phyloP scores from a whole-genome alignment of 495 filamentous ascomycete genomes.

The Xylaria palmicola region DNA sequence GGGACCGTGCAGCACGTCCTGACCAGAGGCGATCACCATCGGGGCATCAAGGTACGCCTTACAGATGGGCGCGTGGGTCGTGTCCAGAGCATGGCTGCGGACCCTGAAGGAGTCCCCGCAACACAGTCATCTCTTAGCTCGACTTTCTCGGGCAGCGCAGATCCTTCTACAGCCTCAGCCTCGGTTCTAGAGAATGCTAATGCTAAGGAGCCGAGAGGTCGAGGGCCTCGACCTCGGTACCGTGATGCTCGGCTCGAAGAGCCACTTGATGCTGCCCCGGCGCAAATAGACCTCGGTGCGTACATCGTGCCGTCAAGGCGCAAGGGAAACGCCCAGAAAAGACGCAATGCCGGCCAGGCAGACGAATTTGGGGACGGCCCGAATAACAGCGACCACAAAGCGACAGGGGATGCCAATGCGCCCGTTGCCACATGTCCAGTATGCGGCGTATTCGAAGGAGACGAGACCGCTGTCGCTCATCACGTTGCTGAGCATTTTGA shows the following conservation, averaged over 20 bases:
- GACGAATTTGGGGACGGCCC: slow-evolving; percentile 2
- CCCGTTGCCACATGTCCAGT: slow-evolving; percentile 53
- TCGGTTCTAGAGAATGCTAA: slow-evolving; percentile 6
- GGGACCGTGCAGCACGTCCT: slow-evolving; percentile 61
- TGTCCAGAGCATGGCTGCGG: no score
- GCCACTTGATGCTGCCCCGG: slow-evolving; percentile 20
- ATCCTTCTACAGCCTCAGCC: slow-evolving; percentile 5
- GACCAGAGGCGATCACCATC: slow-evolving; percentile 68
- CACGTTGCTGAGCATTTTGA: slow-evolving; percentile 59
- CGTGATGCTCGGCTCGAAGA: slow-evolving; percentile 24
- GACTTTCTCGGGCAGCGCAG: not conserved
- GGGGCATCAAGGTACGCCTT: slow-evolving; percentile 73
- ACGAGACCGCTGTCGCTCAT: slow-evolving; percentile 56
- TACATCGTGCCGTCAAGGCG: slow-evolving; percentile 47
- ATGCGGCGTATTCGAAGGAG: slow-evolving; percentile 58
- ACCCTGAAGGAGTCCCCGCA: not conserved
- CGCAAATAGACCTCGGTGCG: slow-evolving; percentile 39
- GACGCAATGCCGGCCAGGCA: slow-evolving; percentile 17
- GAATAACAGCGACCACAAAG: slow-evolving; percentile 11
- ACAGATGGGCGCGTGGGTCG: slow-evolving; percentile 65
- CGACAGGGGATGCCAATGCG: slow-evolving; percentile 13
- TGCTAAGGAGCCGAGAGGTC: slow-evolving; percentile 7
- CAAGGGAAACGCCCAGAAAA: slow-evolving; percentile 27
- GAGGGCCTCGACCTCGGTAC: slow-evolving; percentile 19
- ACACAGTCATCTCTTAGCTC: slow-evolving; percentile 23